Evolutionary conservation across 306 rosid genomes (phyloP).

Genomic region (Quercus gilva): DNA sequence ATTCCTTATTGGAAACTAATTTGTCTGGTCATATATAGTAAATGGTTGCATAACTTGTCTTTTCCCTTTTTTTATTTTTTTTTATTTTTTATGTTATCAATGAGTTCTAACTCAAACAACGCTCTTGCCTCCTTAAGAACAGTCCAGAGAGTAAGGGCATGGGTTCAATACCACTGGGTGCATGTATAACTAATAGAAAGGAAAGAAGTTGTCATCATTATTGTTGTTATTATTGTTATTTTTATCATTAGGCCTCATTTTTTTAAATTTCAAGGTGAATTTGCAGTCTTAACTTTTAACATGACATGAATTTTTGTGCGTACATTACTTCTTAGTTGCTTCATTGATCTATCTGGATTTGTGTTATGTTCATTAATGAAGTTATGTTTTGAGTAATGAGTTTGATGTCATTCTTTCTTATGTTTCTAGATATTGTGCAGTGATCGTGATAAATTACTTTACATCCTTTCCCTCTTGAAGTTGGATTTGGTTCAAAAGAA

Average conservation of each 20-base stretch:
- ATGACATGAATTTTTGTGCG: background rate
- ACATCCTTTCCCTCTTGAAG: constrained; percentile 80
- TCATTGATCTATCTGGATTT: background rate
- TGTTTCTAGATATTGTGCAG: constrained; percentile 59
- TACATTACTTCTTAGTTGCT: background rate
- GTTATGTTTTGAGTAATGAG: background rate
- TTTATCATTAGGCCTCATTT: background rate
- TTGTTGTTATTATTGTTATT: background rate
- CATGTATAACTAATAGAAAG: too few species aligned
- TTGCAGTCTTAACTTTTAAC: background rate
- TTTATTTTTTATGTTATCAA: too few species aligned
- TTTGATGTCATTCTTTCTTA: background rate
- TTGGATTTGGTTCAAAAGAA: constrained; percentile 88
- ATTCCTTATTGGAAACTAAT: background rate
- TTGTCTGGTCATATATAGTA: background rate
- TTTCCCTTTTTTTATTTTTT: background rate
- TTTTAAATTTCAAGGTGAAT: background rate
- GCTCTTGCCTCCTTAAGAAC: too few species aligned
- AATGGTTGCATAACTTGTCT: background rate
- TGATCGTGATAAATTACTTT: constrained; percentile 69
- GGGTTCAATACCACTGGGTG: too few species aligned
- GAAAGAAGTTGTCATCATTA: background rate
- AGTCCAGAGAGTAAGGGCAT: too few species aligned
- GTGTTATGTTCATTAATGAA: too few species aligned
- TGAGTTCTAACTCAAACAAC: too few species aligned